phyloP scores from a whole-genome alignment of 805 yeast species.

The Clavispora fructus region DNA sequence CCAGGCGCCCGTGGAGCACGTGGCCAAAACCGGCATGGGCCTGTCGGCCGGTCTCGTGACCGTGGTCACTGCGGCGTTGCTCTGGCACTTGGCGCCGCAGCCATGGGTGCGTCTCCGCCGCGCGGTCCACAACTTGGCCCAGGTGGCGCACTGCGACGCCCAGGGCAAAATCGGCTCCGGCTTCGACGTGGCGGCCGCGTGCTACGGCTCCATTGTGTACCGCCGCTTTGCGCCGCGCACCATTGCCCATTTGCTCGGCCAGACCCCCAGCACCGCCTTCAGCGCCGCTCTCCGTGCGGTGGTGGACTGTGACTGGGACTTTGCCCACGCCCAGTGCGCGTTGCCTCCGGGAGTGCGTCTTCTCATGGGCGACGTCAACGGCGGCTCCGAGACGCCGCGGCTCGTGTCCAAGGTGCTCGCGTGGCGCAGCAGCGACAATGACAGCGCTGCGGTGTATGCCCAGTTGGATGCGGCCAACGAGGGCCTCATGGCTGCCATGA shows the following conservation, averaged over 20 bases:
- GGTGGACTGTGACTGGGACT: slow-evolving; percentile 56
- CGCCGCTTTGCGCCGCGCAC: slow-evolving; percentile 62
- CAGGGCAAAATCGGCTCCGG: slow-evolving; percentile 97
- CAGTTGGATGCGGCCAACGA: slow-evolving; percentile 56
- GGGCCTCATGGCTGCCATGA: slow-evolving; percentile 46
- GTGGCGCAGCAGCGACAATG: slow-evolving; percentile 59
- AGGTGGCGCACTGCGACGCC: slow-evolving; percentile 86
- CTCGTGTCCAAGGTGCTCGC: slow-evolving; percentile 68
- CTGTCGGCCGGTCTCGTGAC: slow-evolving; percentile 93
- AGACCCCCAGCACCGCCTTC: slow-evolving; percentile 9
- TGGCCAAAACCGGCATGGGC: slow-evolving; percentile 92
- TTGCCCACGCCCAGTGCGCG: slow-evolving; percentile 47
- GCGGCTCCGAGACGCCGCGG: slow-evolving; percentile 93
- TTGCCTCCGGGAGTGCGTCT: slow-evolving; percentile 67
- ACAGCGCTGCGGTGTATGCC: slow-evolving; percentile 48
- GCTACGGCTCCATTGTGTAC: slow-evolving; percentile 83
- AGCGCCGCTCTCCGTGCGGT: slow-evolving; percentile 23
- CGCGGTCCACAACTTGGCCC: slow-evolving; percentile 77
- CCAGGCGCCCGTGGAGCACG: slow-evolving; percentile 52
- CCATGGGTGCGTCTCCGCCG: slow-evolving; percentile 13
- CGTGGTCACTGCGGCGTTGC: slow-evolving; percentile 66
- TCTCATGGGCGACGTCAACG: slow-evolving; percentile 88
- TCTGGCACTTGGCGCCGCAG: slow-evolving; percentile 29
- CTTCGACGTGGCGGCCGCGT: slow-evolving; percentile 94
- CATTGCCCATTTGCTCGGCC: slow-evolving; percentile 35